Evolutionary conservation across 176 grass and related monocot species (phyloP), one percentile per base, ranked within the genome.

Genomic region (bread wheat (Triticum aestivum)): DNA sequence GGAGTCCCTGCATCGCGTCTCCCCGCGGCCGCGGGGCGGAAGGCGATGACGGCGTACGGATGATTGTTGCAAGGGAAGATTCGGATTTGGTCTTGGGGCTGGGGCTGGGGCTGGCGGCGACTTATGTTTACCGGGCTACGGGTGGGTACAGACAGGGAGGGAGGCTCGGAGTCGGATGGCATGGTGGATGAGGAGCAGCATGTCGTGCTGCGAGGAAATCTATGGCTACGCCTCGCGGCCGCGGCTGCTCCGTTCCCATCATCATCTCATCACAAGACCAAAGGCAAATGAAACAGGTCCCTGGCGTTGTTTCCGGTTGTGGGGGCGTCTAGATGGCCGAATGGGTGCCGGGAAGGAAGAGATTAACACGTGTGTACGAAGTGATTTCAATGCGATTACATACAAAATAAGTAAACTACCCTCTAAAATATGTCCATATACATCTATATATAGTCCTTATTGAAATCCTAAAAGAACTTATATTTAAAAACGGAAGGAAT

Each of bases 1-100:
- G 15, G 9, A 85, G 9, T 65, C 62, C 81, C 72, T 94, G 90
- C 89, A 87, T 91, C 85, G 65, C 12, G n/a, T 24, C 27, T 42
- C 84, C 33, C n/a, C 56, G 30, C 3, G 75, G 18, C 29, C 56
- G 30, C 3, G 58, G 18, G 65, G 82, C 6, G 8, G 62, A 39
- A 21, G 61, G 41, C 33, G 45, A 24, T 32, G 41, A 18, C 68
- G 63, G 69, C 61, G 74, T 35, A 61, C 17, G 64, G 58, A 56
- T 69, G 47, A 13, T 69, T 61, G 18, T 32, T 41, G 42, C 61
- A 54, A 44, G 67, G 29, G 61, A 61, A 23, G 69, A 54, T 75
- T 54, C 64, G 72, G 45, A 14, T 81, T 81, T 15, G 35, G 35
- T 64, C 26, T 17, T 51, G 47, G 47, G 47, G 13, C 14, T 51